Base-by-base conservation (phyloP, 2,329 filamentous ascomycete genomes). In the Trichoderma koningii region DNA sequence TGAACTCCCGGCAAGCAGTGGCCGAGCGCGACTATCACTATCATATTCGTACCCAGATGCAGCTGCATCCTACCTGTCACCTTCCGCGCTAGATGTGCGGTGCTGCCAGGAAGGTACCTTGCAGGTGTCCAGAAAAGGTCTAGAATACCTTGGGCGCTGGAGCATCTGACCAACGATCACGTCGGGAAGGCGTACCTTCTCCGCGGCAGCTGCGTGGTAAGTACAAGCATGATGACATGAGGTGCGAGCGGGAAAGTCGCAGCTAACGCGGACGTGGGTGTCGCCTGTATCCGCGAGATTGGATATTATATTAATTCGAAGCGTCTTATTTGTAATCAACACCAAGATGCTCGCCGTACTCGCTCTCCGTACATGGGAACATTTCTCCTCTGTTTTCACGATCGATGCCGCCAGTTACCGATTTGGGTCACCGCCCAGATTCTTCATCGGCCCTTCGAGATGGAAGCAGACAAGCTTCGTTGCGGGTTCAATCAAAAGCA, bases 71-170 rank as follows among this genome's bases (percentile, higher is more conserved):
- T 23, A 21, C 34, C 34, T 38, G 26, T 23, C 50, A 63, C 60
- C 60, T 63, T 63, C 60, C 41, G 38, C 28, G 60, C 50, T 63
- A 55, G 60, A 30, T 60, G 56, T 30, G 34, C 34, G 34, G 34
- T 38, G 34, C 34, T 14, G 34, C 56, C 45, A 34, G 26, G 7
- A 38, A 21, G 7, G 45, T 42, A 59, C 42, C 47, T 61, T 51
- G 30, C 26, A 52, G 34, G 7, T 4, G 53, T 15, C 56, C 45
- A 51, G 30, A 26, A 51, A 12, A 15, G 17, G 34, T 34, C 6
- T 38, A 41, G 34, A 21, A 21, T 51, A 60, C 56, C 6, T 28
- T 10, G 12, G 10, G 10, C 34, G 4, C 12, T 5, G 12, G 3
- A 5, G 14, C 1, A 38, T 4, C 34, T 38, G 34, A 38, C 34